A percentile compares a stretch with the other conserved stretches of the same genome.
phyloP scores from a whole-genome alignment of 345 rosid genomes.

The Brassica incana region DNA sequence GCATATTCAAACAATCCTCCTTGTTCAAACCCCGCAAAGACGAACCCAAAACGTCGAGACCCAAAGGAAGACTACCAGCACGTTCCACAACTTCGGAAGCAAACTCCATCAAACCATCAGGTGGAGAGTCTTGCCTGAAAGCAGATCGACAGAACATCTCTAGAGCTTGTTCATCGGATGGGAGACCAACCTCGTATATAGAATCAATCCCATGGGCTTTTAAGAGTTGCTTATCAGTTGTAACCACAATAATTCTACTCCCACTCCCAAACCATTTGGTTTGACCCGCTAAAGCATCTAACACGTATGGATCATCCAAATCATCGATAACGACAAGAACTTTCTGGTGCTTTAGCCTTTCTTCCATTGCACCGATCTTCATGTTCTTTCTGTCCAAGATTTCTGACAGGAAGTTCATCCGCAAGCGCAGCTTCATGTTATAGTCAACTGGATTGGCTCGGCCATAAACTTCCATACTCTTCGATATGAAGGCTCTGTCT shows the following conservation, averaged over 20 bases:
- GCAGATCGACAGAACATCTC: conserved; percentile 5
- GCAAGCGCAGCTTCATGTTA: not conserved
- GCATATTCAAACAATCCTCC: not conserved
- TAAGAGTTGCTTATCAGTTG: not conserved
- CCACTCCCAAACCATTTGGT: conserved; percentile 4
- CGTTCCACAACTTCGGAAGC: not conserved
- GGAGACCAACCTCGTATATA: not conserved
- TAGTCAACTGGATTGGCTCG: conserved; percentile 11
- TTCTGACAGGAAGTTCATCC: not conserved
- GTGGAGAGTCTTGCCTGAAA: not conserved
- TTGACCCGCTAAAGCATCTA: not conserved
- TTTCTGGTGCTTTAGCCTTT: conserved; percentile 2
- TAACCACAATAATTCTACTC: not conserved
- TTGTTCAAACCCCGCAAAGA: not conserved
- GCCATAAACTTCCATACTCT: not conserved
- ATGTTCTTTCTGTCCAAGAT: not conserved
- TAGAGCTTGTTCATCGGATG: not conserved
- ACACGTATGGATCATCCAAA: conserved; percentile 3
- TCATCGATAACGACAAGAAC: not conserved
- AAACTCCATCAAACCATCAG: not conserved
- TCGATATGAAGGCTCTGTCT: not conserved
- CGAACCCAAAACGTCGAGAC: not conserved
- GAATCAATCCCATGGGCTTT: not conserved
- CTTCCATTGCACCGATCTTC: not conserved
- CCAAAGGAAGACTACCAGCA: conserved; percentile 1